Percentiles rank a stretch among this genome's conserved stretches.
Evolutionary conservation across 805 yeast genomes (phyloP).

Genomic region (Saccharomycopsis malanga): DNA sequence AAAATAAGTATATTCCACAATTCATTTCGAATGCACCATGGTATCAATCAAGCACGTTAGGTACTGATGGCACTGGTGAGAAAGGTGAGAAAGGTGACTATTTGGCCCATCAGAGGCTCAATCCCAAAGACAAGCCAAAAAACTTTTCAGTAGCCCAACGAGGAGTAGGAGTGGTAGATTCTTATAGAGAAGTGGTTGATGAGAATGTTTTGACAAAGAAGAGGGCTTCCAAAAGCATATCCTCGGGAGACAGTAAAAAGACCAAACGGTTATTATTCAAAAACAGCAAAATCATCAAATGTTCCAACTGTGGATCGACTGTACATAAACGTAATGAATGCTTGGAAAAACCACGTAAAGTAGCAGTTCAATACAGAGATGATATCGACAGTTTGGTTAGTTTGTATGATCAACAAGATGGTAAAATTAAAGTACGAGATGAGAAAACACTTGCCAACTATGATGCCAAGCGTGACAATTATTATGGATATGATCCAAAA

Average conservation of each 20-base stretch:
- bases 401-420: conserved; percentile 17
- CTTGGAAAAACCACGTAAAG: conserved; percentile 31
- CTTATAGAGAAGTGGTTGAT: conserved; percentile 24
- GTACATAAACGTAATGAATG: conserved; percentile 31
- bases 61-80: conserved; percentile 24
- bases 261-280: conserved; percentile 10
- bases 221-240: not conserved
- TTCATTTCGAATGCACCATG: conserved; percentile 32
- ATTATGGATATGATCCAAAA: conserved; percentile 46
- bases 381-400: conserved; percentile 13
- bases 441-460: conserved; percentile 29
- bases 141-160: conserved; percentile 37
- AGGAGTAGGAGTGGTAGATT: conserved; percentile 44
- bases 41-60: conserved; percentile 26
- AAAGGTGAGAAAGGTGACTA: conserved; percentile 29
- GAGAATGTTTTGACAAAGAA: conserved; percentile 9
- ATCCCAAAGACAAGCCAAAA: conserved; percentile 29
- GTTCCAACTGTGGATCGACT: conserved; percentile 35
- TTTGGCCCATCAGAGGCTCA: conserved; percentile 41
- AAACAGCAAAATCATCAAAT: conserved; percentile 23
- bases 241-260: conserved; percentile 2
- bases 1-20: conserved; percentile 32
- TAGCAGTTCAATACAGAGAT: conserved; percentile 24
- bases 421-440: conserved; percentile 8
- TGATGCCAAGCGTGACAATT: conserved; percentile 50